These are phyloP conservation scores for Fusarium ambrosium DNA, from an alignment of 2,329 filamentous ascomycete genomes.

Conservation along the genomic window DNA sequence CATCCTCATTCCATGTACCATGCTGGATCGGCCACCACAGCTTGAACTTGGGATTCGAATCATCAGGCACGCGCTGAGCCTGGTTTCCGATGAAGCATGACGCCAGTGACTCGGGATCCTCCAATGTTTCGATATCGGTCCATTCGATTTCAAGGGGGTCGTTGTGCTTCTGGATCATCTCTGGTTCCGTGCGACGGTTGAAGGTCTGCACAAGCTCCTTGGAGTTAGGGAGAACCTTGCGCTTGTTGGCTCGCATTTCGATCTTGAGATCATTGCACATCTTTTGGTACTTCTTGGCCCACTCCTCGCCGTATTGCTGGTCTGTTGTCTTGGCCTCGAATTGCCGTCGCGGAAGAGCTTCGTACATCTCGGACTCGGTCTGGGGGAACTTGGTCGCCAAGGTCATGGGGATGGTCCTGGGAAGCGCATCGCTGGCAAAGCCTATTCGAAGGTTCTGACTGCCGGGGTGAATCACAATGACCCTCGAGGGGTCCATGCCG, in stretches of 20 bases:
- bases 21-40: conserved; percentile 91
- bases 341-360: conserved; percentile 80
- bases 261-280: conserved; percentile 90
- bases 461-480: conserved; percentile 94
- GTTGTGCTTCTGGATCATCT: conserved; percentile 93
- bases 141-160: conserved; percentile 94
- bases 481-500: conserved; percentile 83
- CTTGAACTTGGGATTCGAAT: conserved; percentile 90
- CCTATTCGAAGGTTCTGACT: conserved; percentile 96
- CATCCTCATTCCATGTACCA: conserved; percentile 90
- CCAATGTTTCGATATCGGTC: conserved; percentile 81
- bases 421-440: conserved; percentile 93
- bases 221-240: conserved; percentile 95
- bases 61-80: conserved; percentile 88
- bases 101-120: conserved; percentile 72
- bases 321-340: conserved; percentile 74
- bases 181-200: conserved; percentile 86
- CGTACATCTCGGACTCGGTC: conserved; percentile 87
- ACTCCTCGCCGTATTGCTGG: conserved; percentile 89
- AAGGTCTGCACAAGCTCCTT: conserved; percentile 96
- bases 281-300: conserved; percentile 79
- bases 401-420: conserved; percentile 94
- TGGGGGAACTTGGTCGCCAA: conserved; percentile 83
- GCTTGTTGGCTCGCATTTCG: conserved; percentile 93
- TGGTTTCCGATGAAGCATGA: conserved; percentile 84